Evolutionary conservation across 2,329 filamentous ascomycete species (phyloP), one percentile per base, ranked within the genome.

Genomic region (Plectosphaerella cucumerina): DNA sequence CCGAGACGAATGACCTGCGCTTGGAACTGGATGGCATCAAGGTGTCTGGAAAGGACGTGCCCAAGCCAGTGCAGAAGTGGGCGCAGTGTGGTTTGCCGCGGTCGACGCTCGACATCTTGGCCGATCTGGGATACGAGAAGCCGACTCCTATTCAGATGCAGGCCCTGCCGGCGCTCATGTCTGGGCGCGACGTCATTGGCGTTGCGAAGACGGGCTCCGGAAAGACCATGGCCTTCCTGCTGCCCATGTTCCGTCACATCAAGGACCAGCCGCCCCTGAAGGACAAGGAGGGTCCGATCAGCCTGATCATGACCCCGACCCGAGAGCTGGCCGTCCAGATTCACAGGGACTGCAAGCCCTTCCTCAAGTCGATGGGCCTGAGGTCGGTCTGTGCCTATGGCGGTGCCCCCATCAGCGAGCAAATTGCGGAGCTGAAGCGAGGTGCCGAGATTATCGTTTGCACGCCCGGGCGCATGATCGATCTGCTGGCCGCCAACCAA

Each of bases 221-320:
- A 66, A 99, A 99, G 74, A 99, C 94, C 0, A 85, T 97, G 61
- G 94, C 94, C 6, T 99, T 97, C 65, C 73, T 96, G 26, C 80
- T 99, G 43, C 94, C 94, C 35, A 97, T 97, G 90, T 97, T 99
- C 67, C 85, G 94, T 50, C 94, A 99, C 66, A 96, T 97, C 72
- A 94, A 93, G 69, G 94, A 97, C 63, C 94, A 99, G 65, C 78
- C 84, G 47, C 85, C 88, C 0, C 74, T 97, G 17, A 89, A 88
- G 60, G 84, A 88, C 42, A 85, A 87, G 55, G 94, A 99, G 65
- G 94, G 94, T 0, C 90, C 94, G 0, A 83, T 99, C 48, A 86
- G 86, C 11, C 70, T 99, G 48, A 89, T 99, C 56, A 88, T 99
- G 79, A 94, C 93, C 12, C 94, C 94, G 1, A 99, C 94, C 4